phyloP scores from a whole-genome alignment of 805 yeast genomes.

The Yarrowia sp. region DNA sequence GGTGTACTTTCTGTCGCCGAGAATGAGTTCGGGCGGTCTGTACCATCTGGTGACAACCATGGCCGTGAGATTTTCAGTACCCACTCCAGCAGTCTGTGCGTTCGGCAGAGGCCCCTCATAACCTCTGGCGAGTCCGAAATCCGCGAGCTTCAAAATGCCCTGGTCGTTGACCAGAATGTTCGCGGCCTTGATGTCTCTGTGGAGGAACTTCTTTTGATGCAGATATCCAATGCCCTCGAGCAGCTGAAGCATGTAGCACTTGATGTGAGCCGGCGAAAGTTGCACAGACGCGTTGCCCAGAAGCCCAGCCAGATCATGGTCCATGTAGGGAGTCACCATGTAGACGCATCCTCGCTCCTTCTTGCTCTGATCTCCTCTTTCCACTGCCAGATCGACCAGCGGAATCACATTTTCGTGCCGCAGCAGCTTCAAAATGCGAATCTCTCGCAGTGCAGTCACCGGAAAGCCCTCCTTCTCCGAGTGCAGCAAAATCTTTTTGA shows the following conservation, averaged over 20 bases:
- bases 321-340: slow-evolving; percentile 91
- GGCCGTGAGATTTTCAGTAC: slow-evolving; percentile 49
- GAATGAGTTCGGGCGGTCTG: slow-evolving; percentile 87
- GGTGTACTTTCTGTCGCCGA: slow-evolving; percentile 83
- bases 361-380: slow-evolving; percentile 38
- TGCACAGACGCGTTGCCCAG: slow-evolving; percentile 65
- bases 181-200: slow-evolving; percentile 96
- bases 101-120: slow-evolving; percentile 64
- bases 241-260: slow-evolving; percentile 77
- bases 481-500: slow-evolving; percentile 79
- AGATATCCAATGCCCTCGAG: slow-evolving; percentile 78
- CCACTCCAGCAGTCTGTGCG: slow-evolving; percentile 46
- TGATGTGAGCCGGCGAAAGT: slow-evolving; percentile 66
- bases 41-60: slow-evolving; percentile 97
- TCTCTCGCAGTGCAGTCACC: slow-evolving; percentile 91
- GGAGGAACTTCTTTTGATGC: slow-evolving; percentile 61
- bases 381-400: slow-evolving; percentile 74
- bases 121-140: slow-evolving; percentile 86
- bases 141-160: slow-evolving; percentile 87
- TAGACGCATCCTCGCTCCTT: slow-evolving; percentile 50
- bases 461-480: slow-evolving; percentile 80
- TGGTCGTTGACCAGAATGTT: slow-evolving; percentile 74
- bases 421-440: slow-evolving; percentile 70
- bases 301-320: slow-evolving; percentile 86
- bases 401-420: slow-evolving; percentile 70